Base-by-base conservation (phyloP, 192 early-diverging fungal genomes). In the Piromyces finnis region DNA sequence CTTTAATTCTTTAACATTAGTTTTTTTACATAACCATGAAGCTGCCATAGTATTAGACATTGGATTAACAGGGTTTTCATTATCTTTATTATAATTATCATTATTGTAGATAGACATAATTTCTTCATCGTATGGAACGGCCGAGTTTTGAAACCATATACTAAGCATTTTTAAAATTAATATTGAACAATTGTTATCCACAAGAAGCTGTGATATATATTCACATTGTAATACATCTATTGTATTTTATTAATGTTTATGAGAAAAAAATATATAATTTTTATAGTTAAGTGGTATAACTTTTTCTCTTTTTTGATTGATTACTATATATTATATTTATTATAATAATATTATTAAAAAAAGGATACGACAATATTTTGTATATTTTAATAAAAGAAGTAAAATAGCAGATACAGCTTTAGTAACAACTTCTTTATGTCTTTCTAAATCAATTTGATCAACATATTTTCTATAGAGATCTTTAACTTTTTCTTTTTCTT, bases 171-270 rank as follows among this genome's bases (percentile, higher is more conserved):
- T 95, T 15, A 95, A 84, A 32, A 95, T 89, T 12, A 95, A 82
- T 32, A 95, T 88, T n/a, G 93, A 85, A 59, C 93, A 92, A 77
- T 93, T 94, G 28, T 93, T 94, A 82, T 95, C 94, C 28, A 95
- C 88, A 29, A 95, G 86, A 3, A 94, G 85, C 80, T 93, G 92
- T 9, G 89, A 90, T 16, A 95, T 83, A 83, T 95, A 91, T 84
- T 95, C 93, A 84, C 91, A 93, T 79, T 92, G 92, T 36, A 95
- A 81, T 16, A 86, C 86, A 84, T 94, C 91, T 93, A 77, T n/a
- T n/a, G n/a, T n/a, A n/a, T n/a, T n/a, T n/a, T n/a, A n/a, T n/a
- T n/a, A n/a, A n/a, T n/a, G n/a, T n/a, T n/a, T n/a, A n/a, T n/a
- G n/a, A n/a, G n/a, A n/a, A n/a, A n/a, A n/a, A n/a, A n/a, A n/a